Evolutionary conservation across 2,329 filamentous ascomycete species (phyloP), one percentile per base, ranked within the genome.

Genomic region (Fusarium armeniacum): DNA sequence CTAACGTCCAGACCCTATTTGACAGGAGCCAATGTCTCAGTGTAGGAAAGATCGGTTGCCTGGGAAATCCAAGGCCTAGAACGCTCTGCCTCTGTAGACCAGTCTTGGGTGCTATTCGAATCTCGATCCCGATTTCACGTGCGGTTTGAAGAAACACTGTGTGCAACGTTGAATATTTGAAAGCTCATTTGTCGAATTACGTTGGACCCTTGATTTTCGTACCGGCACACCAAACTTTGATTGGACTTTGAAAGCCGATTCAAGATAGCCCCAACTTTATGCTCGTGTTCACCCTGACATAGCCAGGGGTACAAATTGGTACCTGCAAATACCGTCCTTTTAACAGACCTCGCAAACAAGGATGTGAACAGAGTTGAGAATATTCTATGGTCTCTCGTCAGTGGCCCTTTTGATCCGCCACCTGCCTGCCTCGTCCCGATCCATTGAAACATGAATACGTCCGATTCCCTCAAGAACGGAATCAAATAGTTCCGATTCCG

Each of bases 401-500:
- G 59, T 58, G 30, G 67, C 41, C 26, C 75, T 69, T 38, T 69
- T 73, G 52, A 83, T 81, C 64, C 82, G 77, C 82, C 81, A 83
- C 41, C 82, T 76, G 5, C 81, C 82, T 13, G 75, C 77, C 16
- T 78, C 73, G 47, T 83, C 79, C 68, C 76, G 72, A 32, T 64
- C 62, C 78, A 83, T 82, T 20, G 73, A 70, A 13, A 83, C 73
- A 32, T 76, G 64, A 45, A 79, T 72, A 10, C 75, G 73, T 8
- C 75, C 75, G 8, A 83, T 78, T 4, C 78, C 81, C 4, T 81
- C 76, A 8, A 83, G 49, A 1, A 83, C 73, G 16, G 77, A 72
- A 22, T 78, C 75, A 24, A 81, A 69, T 3, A 81, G 65, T 26
- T 77, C 77, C 7, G 73, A 69, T 8, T 78, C 76, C 30, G 80